These are phyloP conservation scores for Jacaranda mimosifolia DNA, from an alignment of 257 asterid genomes.

Conservation along the genomic window DNA sequence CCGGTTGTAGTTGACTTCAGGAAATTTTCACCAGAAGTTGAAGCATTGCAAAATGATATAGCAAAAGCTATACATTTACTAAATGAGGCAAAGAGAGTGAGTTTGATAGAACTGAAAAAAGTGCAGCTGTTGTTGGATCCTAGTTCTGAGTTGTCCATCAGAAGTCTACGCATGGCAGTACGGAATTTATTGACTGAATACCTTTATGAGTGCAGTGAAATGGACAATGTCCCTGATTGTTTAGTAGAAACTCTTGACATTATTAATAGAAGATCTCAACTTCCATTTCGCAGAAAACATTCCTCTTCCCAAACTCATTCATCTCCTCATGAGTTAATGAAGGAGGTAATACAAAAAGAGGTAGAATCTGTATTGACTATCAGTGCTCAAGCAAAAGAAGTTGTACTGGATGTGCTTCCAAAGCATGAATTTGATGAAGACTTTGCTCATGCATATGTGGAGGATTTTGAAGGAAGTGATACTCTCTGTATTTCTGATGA, in stretches of 20 bases:
- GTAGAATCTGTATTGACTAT: slow-evolving; percentile 60
- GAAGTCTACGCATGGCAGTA: slow-evolving; percentile 51
- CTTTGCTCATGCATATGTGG: slow-evolving; percentile 71
- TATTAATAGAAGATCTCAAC: slow-evolving; percentile 52
- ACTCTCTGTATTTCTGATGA: slow-evolving; percentile 38
- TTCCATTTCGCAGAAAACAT: slow-evolving; percentile 21
- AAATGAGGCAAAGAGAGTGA: slow-evolving; percentile 41
- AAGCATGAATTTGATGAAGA: slow-evolving; percentile 67
- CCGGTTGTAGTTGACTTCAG: slow-evolving; percentile 53
- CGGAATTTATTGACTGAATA: slow-evolving; percentile 70
- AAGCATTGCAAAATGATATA: slow-evolving; percentile 75
- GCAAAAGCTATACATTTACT: slow-evolving; percentile 64
- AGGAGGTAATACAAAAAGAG: slow-evolving; percentile 64
- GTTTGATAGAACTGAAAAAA: slow-evolving; percentile 52
- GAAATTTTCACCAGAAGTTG: slow-evolving; percentile 65
- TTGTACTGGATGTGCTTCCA: slow-evolving; percentile 60
- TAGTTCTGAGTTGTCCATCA: slow-evolving; percentile 38
- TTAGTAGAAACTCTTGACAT: slow-evolving; percentile 56
- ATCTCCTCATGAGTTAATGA: slow-evolving; percentile 40
- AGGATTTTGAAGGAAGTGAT: slow-evolving; percentile 56
- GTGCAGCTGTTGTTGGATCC: slow-evolving; percentile 58
- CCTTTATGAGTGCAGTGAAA: slow-evolving; percentile 79
- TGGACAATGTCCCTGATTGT: slow-evolving; percentile 65
- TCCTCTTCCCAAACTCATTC: slow-evolving; percentile 24
- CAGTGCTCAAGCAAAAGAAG: slow-evolving; percentile 87